Base-by-base conservation (phyloP, 176 grass and related monocot genomes). In the Rhynchospora breviuscula region DNA sequence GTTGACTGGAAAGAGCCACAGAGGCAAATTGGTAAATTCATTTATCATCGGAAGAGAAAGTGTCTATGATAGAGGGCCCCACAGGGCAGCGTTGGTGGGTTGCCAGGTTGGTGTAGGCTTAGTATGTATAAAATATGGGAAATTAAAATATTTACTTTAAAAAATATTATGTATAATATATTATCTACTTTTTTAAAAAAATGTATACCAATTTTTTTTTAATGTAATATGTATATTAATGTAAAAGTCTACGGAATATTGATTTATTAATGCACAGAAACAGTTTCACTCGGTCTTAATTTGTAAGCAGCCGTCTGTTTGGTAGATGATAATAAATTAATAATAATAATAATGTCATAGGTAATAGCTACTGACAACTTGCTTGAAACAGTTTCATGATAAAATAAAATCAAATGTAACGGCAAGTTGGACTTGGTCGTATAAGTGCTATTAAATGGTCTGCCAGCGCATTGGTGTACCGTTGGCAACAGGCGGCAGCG, bases 401-500 rank as follows among this genome's bases (percentile, higher is more conserved):
- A 23, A 19, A 77, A 15, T 0, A 54, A 12, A 54, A 15, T 0
- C 31, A 12, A 54, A 17, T 54, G 12, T 8, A 56, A 77, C 49
- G 73, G 22, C 23, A 77, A 77, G 48, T 54, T 77, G 23, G 49
- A 54, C 73, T 56, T 6, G 25, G 49, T 52, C 73, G 2, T 53
- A 51, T 51, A 49, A 13, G 69, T 25, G 46, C 45, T 11, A 74
- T 74, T 48, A 51, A 51, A 23, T 22, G 49, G 1, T 51, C 4
- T 6, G 22, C 45, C 47, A 40, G 35, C 35, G 3, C 2, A 40
- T 40, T 5, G 49, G 1, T 51, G 10, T 6, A 49, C 45, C 47
- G 21, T 53, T 76, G 71, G 47, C 71, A 76, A 54, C 71, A 76
- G 71, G 21, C 71, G 52, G 71, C 48, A 51, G 45, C 69, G 7